These are phyloP conservation scores for Lactifluus rugatus DNA, from an alignment of 768 basidiomycete species.

Conservation along the genomic window DNA sequence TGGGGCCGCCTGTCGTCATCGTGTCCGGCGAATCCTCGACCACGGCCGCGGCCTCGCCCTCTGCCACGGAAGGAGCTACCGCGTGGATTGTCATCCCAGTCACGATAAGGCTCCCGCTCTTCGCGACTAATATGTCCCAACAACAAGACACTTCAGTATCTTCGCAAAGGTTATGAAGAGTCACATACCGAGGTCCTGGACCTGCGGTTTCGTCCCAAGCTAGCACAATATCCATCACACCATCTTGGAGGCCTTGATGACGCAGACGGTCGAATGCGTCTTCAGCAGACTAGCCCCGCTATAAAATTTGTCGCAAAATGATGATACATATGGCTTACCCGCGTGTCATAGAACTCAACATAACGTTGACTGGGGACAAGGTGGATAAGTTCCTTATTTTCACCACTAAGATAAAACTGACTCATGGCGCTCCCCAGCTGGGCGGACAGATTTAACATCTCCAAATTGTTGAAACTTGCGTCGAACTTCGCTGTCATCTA, in stretches of 20 bases:
- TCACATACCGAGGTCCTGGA: constrained; percentile 28
- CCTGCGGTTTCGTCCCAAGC: constrained; percentile 64
- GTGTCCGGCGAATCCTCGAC: constrained; percentile 15
- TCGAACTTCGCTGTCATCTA: constrained; percentile 80
- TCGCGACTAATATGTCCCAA: constrained; percentile 27
- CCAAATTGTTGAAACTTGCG: constrained; percentile 84
- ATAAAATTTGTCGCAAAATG: not conserved
- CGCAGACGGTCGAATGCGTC: constrained; percentile 74
- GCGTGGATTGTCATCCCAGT: constrained; percentile 23
- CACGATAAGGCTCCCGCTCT: constrained; percentile 24
- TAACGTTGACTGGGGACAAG: constrained; percentile 59
- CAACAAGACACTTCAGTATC: not conserved
- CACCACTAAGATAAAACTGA: constrained; percentile 8
- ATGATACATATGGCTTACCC: constrained; percentile 39
- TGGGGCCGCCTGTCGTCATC: constrained; percentile 18
- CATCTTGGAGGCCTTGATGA: constrained; percentile 71
- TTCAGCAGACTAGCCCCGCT: constrained; percentile 49
- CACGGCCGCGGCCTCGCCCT: constrained; percentile 25
- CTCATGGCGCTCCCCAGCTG: constrained; percentile 54
- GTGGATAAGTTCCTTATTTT: constrained; percentile 5
- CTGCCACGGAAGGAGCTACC: constrained; percentile 23
- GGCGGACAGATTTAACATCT: constrained; percentile 73
- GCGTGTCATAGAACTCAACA: constrained; percentile 89
- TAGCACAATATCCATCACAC: constrained; percentile 79
- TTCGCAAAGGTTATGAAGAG: constrained; percentile 2